phyloP scores from a whole-genome alignment of 768 basidiomycete genomes.

The Lactifluus piperatus region DNA sequence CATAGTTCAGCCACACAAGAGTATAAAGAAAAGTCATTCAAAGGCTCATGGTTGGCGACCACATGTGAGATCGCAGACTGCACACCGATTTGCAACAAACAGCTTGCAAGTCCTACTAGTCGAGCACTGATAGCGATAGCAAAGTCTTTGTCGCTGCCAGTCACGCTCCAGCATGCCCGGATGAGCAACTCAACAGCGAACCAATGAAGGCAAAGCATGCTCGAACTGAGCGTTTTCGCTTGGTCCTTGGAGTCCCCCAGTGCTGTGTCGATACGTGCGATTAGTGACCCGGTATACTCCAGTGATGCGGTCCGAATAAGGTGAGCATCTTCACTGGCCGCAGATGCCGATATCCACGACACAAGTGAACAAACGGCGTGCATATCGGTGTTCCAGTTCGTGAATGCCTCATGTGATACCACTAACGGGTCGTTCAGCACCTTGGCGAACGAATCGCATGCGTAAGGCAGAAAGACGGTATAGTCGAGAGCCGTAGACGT shows the following conservation, averaged over 20 bases:
- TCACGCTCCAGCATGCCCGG: background rate
- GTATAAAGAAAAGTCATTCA: slow-evolving; percentile 32
- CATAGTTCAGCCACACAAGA: slow-evolving; percentile 56
- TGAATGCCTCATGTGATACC: slow-evolving; percentile 29
- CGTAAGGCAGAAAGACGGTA: slow-evolving; percentile 16
- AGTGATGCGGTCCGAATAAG: slow-evolving; percentile 14
- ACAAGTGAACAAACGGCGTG: slow-evolving; percentile 26
- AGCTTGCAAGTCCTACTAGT: slow-evolving; percentile 4
- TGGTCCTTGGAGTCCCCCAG: background rate
- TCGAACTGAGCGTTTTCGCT: background rate
- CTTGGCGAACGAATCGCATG: slow-evolving; percentile 22
- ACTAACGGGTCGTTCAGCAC: slow-evolving; percentile 39
- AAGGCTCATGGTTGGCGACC: slow-evolving; percentile 24
- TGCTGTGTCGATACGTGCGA: slow-evolving; percentile 12
- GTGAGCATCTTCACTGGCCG: background rate
- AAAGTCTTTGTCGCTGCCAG: slow-evolving; percentile 3
- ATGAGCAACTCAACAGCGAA: slow-evolving; percentile 16
- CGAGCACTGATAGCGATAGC: slow-evolving; percentile 1
- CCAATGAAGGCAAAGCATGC: slow-evolving; percentile 11
- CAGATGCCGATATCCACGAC: slow-evolving; percentile 10
- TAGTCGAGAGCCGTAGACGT: slow-evolving; percentile 39
- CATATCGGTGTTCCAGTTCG: slow-evolving; percentile 35
- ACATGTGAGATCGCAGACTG: slow-evolving; percentile 37
- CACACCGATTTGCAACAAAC: slow-evolving; percentile 48
- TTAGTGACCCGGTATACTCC: slow-evolving; percentile 10